A percentile compares a stretch with the other conserved stretches of the same genome.
Conservation (phyloP, 768 basidiomycete species). For the Favolaschia claudopus region DNA sequence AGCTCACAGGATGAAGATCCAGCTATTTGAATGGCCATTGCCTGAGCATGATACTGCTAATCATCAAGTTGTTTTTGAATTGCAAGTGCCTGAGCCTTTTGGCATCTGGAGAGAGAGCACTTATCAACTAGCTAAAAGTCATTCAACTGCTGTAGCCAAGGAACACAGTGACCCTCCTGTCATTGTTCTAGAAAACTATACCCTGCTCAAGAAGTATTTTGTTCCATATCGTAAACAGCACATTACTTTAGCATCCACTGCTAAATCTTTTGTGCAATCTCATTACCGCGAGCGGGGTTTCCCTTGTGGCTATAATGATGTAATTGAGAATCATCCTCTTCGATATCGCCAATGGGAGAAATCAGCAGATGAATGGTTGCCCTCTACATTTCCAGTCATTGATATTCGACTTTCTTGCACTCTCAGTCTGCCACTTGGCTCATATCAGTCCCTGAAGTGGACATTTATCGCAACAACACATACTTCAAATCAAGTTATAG, state of each 20-base stretch:
- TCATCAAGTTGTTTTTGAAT: conserved; percentile 49
- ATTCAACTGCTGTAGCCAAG: background rate
- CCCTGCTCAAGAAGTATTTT: background rate
- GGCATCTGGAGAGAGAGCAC: conserved; percentile 53
- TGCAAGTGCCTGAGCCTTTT: conserved; percentile 47
- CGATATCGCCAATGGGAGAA: conserved; percentile 5
- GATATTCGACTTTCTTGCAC: conserved; percentile 35
- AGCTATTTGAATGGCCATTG: conserved; percentile 56
- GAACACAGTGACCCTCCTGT: conserved; percentile 25
- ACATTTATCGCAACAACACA: conserved; percentile 44
- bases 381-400: background rate
- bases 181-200: conserved; percentile 10
- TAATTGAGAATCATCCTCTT: conserved; percentile 17
- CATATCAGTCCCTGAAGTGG: conserved; percentile 44
- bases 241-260: conserved; percentile 45
- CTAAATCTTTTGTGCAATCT: conserved; percentile 39
- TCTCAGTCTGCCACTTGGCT: conserved; percentile 34
- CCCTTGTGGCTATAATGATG: background rate
- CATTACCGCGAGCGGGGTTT: conserved; percentile 41
- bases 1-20: conserved; percentile 35
- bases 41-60: conserved; percentile 34
- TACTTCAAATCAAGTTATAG: conserved; percentile 52
- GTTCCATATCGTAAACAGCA: conserved; percentile 19
- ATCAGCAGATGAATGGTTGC: background rate
- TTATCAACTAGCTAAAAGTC: conserved; percentile 24